phyloP scores from a whole-genome alignment of 2,329 filamentous ascomycete species.

The Tolypocladium paradoxum region DNA sequence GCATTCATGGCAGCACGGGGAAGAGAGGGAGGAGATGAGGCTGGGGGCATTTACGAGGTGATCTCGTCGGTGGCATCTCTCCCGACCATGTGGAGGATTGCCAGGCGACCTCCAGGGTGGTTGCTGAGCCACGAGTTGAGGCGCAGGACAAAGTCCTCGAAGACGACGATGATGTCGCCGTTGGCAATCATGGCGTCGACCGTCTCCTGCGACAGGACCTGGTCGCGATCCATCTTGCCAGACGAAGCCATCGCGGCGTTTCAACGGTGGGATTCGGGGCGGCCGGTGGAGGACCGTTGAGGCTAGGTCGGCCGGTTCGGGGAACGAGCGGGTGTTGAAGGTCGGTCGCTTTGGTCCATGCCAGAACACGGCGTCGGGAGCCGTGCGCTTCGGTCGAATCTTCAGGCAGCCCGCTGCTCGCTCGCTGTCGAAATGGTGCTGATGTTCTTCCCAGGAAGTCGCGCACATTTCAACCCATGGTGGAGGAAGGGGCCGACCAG shows the following conservation, averaged over 20 bases:
- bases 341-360: background rate
- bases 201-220: slow-evolving; percentile 27
- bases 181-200: slow-evolving; percentile 70
- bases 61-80: slow-evolving; percentile 92
- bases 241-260: background rate
- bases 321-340: background rate
- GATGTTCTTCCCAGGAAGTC: background rate
- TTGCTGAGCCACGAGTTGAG: slow-evolving; percentile 80
- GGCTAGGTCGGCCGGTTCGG: background rate
- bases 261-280: no score
- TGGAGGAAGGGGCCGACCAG: background rate
- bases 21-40: slow-evolving; percentile 9
- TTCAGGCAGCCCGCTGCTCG: no score
- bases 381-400: no score
- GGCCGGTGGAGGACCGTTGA: background rate
- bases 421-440: background rate
- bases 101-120: slow-evolving; percentile 85
- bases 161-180: slow-evolving; percentile 68
- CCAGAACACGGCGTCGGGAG: background rate
- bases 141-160: slow-evolving; percentile 73
- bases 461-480: background rate
- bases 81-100: slow-evolving; percentile 88
- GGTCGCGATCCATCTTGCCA: slow-evolving; percentile 1
- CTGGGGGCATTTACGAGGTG: slow-evolving; percentile 54
- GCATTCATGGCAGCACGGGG: slow-evolving; percentile 31